Evolutionary conservation across 495 filamentous ascomycete species (phyloP).

Genomic region (Aspergillus sclerotioniger): DNA sequence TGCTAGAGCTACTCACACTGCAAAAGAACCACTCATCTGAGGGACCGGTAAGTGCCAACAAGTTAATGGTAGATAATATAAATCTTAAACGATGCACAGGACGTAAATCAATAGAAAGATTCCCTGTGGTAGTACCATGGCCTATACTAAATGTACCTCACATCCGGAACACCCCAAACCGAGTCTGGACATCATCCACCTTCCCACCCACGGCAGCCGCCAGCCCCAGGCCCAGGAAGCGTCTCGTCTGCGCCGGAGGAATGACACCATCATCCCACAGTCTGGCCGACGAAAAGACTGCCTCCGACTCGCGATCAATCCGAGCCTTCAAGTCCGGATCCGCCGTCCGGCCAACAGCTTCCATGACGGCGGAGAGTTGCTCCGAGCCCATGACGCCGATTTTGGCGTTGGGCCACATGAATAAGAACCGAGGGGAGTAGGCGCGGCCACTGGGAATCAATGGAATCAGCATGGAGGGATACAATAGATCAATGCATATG

Average conservation of each 20-base stretch:
- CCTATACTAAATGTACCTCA: conserved; percentile 33
- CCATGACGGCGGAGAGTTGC: conserved; percentile 91
- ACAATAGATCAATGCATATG: too few relatives aligned
- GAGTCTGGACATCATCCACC: conserved; percentile 61
- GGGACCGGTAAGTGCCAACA: too few relatives aligned
- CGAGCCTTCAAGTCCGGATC: conserved; percentile 79
- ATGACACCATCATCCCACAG: conserved; percentile 98
- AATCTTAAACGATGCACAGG: too few relatives aligned
- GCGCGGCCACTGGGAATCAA: conserved; percentile 68
- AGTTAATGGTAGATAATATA: background rate
- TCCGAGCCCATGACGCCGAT: conserved; percentile 96
- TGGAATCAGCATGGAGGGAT: too few relatives aligned
- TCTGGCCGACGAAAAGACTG: conserved; percentile 80
- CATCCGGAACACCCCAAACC: conserved; percentile 97
- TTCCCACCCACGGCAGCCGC: conserved; percentile 71
- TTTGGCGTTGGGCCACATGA: conserved; percentile 96
- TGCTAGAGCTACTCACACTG: too few relatives aligned
- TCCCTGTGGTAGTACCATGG: conserved; percentile 27
- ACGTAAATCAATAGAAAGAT: too few relatives aligned
- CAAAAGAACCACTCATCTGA: too few relatives aligned
- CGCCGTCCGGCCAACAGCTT: conserved; percentile 80
- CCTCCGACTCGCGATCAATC: conserved; percentile 90
- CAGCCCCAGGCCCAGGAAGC: conserved; percentile 78
- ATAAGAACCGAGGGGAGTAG: conserved; percentile 85
- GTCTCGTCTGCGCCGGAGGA: conserved; percentile 81